Base-by-base conservation (phyloP, 345 rosid species). In the Eucalyptus cladocalyx region DNA sequence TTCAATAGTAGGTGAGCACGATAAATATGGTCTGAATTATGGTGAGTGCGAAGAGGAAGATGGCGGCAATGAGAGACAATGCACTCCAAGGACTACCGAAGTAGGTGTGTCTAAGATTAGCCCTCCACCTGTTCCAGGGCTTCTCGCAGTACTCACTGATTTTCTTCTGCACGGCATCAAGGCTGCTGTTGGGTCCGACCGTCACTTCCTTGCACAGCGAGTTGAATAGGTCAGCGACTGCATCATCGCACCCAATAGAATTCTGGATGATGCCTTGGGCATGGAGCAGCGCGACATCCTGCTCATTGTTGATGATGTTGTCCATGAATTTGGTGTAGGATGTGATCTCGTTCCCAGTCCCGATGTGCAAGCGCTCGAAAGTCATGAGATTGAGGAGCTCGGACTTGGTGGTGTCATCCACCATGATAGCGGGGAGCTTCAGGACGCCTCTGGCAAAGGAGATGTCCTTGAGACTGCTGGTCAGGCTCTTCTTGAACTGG, bases 271-370 rank as follows among this genome's bases (percentile, higher is more conserved):
- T 93, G 88, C 96, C 93, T 26, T 42, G 86, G 3, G 91, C 88
- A 86, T 93, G 90, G 21, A 94, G 88, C 28, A 94, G 87, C 6
- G 93, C 93, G 1, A 94, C 94, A 43, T 94, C 96, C 67, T 85
- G 85, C 81, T 90, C 93, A 23, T 6, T 92, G 88, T 93, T 93
- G 8, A 94, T 93, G 86, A 93, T 89, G 45, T 87, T 92, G 87
- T 93, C 93, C 96, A 93, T 93, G 89, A 92, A 93, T 87, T 90
- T 89, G 30, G 93, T 87, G 50, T 89, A 92, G 47, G 93, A 89
- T 17, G 94, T 89, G 43, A 94, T 93, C 56, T 89, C 93, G 34
- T 93, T 92, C 15, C 95, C 93, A 28, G 92, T 89, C 37, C 91
- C 94, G 4, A 91, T 93, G 30, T 89, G 91, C 76, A 89, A 60